Conservation (phyloP, 2,329 filamentous ascomycete species). For the Cordyceps fumosorosea region DNA sequence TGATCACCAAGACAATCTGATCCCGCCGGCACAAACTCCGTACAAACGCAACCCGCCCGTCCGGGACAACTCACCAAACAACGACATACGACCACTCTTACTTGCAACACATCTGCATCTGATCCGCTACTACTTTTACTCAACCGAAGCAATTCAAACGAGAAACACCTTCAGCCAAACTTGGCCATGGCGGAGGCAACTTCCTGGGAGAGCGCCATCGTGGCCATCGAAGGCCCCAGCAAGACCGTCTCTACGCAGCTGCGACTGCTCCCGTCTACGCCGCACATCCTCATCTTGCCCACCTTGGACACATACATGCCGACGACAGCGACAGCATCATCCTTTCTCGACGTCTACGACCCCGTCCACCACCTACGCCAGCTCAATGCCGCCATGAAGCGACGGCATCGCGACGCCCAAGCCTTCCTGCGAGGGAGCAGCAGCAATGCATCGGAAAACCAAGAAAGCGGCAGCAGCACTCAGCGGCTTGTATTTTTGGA, state of each 20-base stretch:
- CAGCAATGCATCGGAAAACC: constrained; percentile 21
- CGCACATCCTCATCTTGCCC: constrained; percentile 52
- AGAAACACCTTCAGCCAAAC: neutral
- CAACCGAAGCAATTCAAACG: neutral
- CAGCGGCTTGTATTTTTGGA: constrained; percentile 49
- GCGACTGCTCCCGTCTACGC: constrained; percentile 51
- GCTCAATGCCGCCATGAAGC: constrained; percentile 43
- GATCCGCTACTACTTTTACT: neutral
- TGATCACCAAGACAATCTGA: neutral
- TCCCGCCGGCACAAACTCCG: neutral
- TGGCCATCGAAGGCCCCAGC: constrained; percentile 53
- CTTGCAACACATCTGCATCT: too few relatives aligned
- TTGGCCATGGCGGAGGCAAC: neutral
- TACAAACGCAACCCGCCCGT: too few relatives aligned
- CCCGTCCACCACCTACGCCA: constrained; percentile 35
- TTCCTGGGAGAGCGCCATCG: constrained; percentile 37
- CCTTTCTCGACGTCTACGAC: constrained; percentile 20
- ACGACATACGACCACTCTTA: too few relatives aligned
- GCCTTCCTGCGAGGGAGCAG: constrained; percentile 39
- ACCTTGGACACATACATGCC: constrained; percentile 40
- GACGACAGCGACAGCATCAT: neutral
- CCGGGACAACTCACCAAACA: too few relatives aligned
- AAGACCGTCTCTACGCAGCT: constrained; percentile 53
- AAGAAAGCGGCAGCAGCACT: constrained; percentile 28
- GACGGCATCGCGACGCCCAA: constrained; percentile 42